Conservation (phyloP, 306 rosid genomes). For the Citrullus colocynthis region DNA sequence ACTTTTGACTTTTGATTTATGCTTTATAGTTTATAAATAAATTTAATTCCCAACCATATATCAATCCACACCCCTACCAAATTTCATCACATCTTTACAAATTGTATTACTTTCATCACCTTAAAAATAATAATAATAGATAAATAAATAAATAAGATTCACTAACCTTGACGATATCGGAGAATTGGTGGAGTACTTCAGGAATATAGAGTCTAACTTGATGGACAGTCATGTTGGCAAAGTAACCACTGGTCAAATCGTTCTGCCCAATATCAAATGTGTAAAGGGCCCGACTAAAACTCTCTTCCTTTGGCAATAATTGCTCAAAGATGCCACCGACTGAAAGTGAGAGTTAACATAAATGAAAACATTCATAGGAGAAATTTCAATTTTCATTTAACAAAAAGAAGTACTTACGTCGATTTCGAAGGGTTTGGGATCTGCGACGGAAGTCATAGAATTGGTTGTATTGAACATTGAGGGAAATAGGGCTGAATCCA, state of each 20-base stretch:
- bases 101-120: too few species aligned
- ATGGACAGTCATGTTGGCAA: slow-evolving; percentile 25
- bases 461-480: slow-evolving; percentile 43
- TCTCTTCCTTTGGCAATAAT: slow-evolving; percentile 21
- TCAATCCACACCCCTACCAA: too few species aligned
- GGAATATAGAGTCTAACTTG: slow-evolving; percentile 32
- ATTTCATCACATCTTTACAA: too few species aligned
- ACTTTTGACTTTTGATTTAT: too few species aligned
- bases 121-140: too few species aligned
- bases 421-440: slow-evolving; percentile 25
- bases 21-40: too few species aligned
- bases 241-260: slow-evolving; percentile 35
- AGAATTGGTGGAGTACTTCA: slow-evolving; percentile 38
- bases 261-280: slow-evolving; percentile 42
- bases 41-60: too few species aligned
- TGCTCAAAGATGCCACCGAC: slow-evolving; percentile 22
- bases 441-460: slow-evolving; percentile 43
- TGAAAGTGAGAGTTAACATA: background rate
- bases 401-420: slow-evolving; percentile 12
- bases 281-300: slow-evolving; percentile 23
- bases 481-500: slow-evolving; percentile 61
- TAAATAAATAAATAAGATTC: too few species aligned
- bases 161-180: slow-evolving; percentile 26
- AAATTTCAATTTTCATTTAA: too few species aligned
- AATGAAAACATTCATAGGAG: too few species aligned